Evolutionary conservation across 331 rosid species (phyloP).

Genomic region (Acacia pycnantha): DNA sequence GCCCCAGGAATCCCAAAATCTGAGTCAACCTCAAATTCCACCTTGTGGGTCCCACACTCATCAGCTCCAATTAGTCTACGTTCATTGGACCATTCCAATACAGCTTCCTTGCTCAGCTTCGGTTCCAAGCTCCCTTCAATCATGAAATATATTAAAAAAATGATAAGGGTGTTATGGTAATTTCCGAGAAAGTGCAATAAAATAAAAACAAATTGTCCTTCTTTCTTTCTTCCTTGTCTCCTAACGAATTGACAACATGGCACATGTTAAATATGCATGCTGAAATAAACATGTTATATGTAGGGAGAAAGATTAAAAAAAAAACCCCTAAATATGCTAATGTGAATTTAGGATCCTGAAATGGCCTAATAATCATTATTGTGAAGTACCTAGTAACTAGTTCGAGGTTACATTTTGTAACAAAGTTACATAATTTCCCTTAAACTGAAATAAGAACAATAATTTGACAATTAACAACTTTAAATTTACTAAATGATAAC

Average conservation of each 20-base stretch:
- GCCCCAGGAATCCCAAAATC: slow-evolving; percentile 81
- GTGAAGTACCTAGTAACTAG: too few relatives aligned
- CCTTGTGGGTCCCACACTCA: slow-evolving; percentile 38
- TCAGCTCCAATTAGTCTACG: slow-evolving; percentile 4
- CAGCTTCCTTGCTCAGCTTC: slow-evolving; percentile 58
- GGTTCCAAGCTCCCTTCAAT: slow-evolving; percentile 49
- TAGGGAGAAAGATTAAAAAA: too few relatives aligned
- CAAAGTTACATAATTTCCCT: too few relatives aligned
- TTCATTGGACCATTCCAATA: slow-evolving; percentile 58
- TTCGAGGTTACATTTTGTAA: background rate
- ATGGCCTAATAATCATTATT: too few relatives aligned
- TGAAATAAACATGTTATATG: too few relatives aligned
- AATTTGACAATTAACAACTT: too few relatives aligned
- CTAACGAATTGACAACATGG: background rate
- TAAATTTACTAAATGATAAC: background rate
- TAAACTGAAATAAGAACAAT: too few relatives aligned
- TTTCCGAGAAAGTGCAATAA: background rate
- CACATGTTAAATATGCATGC: background rate
- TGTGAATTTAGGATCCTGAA: too few relatives aligned
- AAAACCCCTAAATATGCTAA: too few relatives aligned
- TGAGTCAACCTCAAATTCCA: slow-evolving; percentile 66
- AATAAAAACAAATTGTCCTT: background rate
- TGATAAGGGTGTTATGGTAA: background rate
- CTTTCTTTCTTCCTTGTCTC: background rate
- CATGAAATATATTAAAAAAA: background rate